Base-by-base conservation (phyloP, 306 rosid species). In the Trifolium subterraneum region DNA sequence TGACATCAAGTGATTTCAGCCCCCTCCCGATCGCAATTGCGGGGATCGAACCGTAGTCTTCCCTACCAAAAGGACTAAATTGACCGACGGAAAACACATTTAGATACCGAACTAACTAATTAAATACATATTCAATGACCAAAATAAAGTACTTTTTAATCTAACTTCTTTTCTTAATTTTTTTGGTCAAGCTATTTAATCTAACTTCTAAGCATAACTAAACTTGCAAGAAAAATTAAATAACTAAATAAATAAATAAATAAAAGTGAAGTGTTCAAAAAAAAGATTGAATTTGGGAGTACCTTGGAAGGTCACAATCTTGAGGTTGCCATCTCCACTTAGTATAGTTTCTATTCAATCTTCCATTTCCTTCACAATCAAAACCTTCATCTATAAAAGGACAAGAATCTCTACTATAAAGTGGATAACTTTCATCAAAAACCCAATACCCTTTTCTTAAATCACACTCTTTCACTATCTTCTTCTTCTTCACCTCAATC, bases 321-420 rank as follows among this genome's bases (percentile, higher is more conserved):
- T 83, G 80, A 39, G 93, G 93, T 13, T 88, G 92, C 99, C 99
- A 94, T 82, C 90, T 88, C 96, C 87, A 88, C 75, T 88, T 91
- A 64, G 81, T 79, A 84, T 83, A 94, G 52, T 78, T 82, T 60
- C 86, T 86, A 74, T 94, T 92, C 74, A 74, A 70, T 78, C 99
- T 94, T 73, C 99, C 99, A 81, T 92, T 94, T 1, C 89, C 90
- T 44, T 78, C 81, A 62, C 99, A 94, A 84, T 94, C 87, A 71
- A 94, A 91, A 47, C 95, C 99, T 83, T 94, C 97, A 73, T 94
- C 99, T 64, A 94, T 86, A 54, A 87, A 92, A 79, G 95, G 86
- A 78, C 97, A 94, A 1, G 97, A 90, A 79, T 5, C 73, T 77
- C 79, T 84, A 31, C 79, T 54, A 76, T 94, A 94, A 77, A 88